phyloP scores from a whole-genome alignment of 345 rosid species.

The Nephelium lappaceum region DNA sequence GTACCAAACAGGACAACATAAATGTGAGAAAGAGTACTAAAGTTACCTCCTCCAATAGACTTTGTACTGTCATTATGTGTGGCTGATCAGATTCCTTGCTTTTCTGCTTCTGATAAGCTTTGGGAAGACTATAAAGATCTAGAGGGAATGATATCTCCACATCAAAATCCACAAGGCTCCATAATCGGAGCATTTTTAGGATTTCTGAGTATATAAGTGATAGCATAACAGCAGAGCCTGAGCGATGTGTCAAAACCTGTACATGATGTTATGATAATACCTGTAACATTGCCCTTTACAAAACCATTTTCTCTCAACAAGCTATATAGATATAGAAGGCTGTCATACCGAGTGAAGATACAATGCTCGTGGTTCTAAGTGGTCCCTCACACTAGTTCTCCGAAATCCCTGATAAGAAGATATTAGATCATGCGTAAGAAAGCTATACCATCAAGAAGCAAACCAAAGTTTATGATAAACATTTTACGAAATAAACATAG shows the following conservation, averaged over 20 bases:
- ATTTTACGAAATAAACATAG: neutral
- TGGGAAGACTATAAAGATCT: slow-evolving; percentile 55
- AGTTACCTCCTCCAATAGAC: slow-evolving; percentile 48
- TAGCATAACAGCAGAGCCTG: slow-evolving; percentile 64
- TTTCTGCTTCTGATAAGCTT: slow-evolving; percentile 62
- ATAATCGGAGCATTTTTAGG: slow-evolving; percentile 60
- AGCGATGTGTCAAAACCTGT: slow-evolving; percentile 66
- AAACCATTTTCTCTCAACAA: neutral
- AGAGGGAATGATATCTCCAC: slow-evolving; percentile 63
- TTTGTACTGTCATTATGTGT: slow-evolving; percentile 55
- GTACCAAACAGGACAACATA: neutral
- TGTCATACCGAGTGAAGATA: slow-evolving; percentile 63
- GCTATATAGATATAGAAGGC: slow-evolving; percentile 8
- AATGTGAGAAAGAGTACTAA: neutral
- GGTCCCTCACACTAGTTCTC: slow-evolving; percentile 42
- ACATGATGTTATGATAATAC: slow-evolving; percentile 27
- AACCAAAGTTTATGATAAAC: neutral
- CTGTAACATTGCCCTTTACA: neutral
- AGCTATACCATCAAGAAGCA: slow-evolving; percentile 2
- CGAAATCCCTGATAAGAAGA: slow-evolving; percentile 45
- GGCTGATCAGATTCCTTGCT: slow-evolving; percentile 59
- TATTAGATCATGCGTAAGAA: neutral
- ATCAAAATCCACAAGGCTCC: slow-evolving; percentile 62
- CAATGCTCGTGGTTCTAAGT: slow-evolving; percentile 46
- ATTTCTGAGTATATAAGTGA: slow-evolving; percentile 59